These are phyloP conservation scores for Colletotrichum simmondsii DNA, from an alignment of 2,329 filamentous ascomycete species.

Conservation along the genomic window DNA sequence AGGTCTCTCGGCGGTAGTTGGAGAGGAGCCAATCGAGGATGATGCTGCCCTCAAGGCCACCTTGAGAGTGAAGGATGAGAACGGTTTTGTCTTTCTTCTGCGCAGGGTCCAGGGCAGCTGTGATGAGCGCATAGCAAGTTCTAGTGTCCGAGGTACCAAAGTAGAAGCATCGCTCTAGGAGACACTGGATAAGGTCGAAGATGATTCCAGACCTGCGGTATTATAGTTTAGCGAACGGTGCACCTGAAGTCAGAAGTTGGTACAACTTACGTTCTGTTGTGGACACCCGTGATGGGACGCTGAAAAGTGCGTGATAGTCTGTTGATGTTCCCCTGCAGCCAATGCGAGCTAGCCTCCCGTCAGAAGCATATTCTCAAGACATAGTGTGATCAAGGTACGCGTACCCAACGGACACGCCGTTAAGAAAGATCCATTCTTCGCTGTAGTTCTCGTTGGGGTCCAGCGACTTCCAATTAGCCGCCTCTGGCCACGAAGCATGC, in stretches of 20 bases:
- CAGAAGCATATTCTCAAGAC: background rate
- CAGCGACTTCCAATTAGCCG: constrained; percentile 14
- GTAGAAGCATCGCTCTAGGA: constrained; percentile 79
- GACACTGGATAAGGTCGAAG: constrained; percentile 81
- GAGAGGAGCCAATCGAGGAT: constrained; percentile 82
- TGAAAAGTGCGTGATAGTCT: constrained; percentile 78
- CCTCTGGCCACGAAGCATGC: constrained; percentile 59
- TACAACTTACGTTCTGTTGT: constrained; percentile 73
- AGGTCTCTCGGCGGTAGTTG: constrained; percentile 73
- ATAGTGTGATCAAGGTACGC: constrained; percentile 36
- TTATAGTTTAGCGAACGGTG: background rate
- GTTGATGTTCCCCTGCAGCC: constrained; percentile 78
- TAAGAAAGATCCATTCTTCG: constrained; percentile 85
- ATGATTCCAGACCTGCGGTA: constrained; percentile 67
- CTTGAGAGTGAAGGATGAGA: constrained; percentile 81
- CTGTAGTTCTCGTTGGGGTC: constrained; percentile 53
- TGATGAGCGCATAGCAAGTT: constrained; percentile 70
- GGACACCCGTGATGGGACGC: constrained; percentile 76
- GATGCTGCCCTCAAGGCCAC: constrained; percentile 78
- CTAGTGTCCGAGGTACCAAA: constrained; percentile 78
- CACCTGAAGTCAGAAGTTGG: background rate
- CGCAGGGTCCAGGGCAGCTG: constrained; percentile 67
- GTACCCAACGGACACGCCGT: constrained; percentile 75
- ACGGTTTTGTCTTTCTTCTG: constrained; percentile 72
- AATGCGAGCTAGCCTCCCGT: constrained; percentile 51